Evolutionary conservation across 192 early-diverging fungal species (phyloP), one percentile per base, ranked within the genome.

Genomic region (Geranomyces variabilis): DNA sequence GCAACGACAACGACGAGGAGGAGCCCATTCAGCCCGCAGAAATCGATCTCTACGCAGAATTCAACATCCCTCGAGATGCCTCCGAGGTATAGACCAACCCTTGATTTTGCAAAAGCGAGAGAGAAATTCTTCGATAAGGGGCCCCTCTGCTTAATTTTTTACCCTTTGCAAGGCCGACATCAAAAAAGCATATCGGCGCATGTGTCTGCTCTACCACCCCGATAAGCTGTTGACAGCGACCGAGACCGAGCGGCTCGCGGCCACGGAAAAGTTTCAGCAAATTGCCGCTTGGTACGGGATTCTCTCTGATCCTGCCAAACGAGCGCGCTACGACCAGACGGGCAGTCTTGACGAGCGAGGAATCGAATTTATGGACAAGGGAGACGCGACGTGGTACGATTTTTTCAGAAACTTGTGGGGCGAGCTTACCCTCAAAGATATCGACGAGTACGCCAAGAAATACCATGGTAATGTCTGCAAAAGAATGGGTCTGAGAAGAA

Each of bases 381-480:
- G 69, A 19, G 66, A 63, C 43, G 71, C 46, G 2, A 62, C 63
- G 0, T 94, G 93, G 93, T 86, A 89, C 70, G 93, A 86, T 17
- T 94, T 92, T 66, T 96, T 95, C 74, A 74, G 87, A 41, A 85
- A 90, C 48, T 79, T 95, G 48, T 94, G 89, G 89, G 69, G 76
- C 1, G 91, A 90, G 24, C 72, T 89, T 9, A 90, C 94, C 7
- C 89, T 81, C 44, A 86, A 88, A 12, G 75, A 86, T n/a, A 93
- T 95, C 69, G 89, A 85, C 26, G 87, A 89, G 71, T 93, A 91
- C 79, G 76, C 83, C 4, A 77, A 79, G 41, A 81, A 79, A 26
- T 96, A 96, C 81, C n/a, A n/a, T n/a, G n/a, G n/a, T n/a, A n/a
- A n/a, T n/a, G n/a, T n/a, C n/a, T n/a, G n/a, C n/a, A n/a, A n/a